Base-by-base conservation (phyloP, 2,329 filamentous ascomycete species). In the Xylaria sp. region DNA sequence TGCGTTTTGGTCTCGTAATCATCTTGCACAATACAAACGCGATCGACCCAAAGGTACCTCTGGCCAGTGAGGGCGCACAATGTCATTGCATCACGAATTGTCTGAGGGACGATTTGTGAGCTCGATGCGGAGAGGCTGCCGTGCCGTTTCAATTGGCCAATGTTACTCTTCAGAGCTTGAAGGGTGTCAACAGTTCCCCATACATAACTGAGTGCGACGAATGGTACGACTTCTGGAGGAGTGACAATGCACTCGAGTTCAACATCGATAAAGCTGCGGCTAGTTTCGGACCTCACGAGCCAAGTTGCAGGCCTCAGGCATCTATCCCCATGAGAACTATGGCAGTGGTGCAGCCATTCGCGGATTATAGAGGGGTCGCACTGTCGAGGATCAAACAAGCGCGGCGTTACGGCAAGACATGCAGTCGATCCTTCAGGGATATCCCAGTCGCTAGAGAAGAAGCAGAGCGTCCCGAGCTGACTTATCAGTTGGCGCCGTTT, bases 171-270 rank as follows among this genome's bases (percentile, higher is more conserved):
- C 17, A 53, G 32, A 4, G 54, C 54, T 24, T 58, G 62, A 0
- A 64, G 47, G 32, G 62, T 64, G 5, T 64, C 62, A 17, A 64
- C 55, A 3, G 12, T n/a, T 7, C 62, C 62, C 62, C 62, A 64
- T 17, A 64, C 62, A 42, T 64, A 64, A n/a, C 62, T 64, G n/a
- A 64, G 62, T n/a, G 62, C 62, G n/a, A 59, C 54, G 6, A 58
- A 64, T 17, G 54, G 62, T 17, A 64, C 62, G 19, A 47, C 45
- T 3, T 51, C n/a, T 17, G 4, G 6, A 24, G 62, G 62, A n/a
- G 54, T 64, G 7, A 59, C 62, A 27, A 64, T 24, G 47, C 62
- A 64, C 47, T 64, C 54, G 2, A 58, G 34, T 12, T 64, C 47
- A 3, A 57, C 47, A 34, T 64, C 62, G 27, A 64, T 59, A 12